Conservation (phyloP, 2,329 filamentous ascomycete species). For the Chaetomium olivaceum region DNA sequence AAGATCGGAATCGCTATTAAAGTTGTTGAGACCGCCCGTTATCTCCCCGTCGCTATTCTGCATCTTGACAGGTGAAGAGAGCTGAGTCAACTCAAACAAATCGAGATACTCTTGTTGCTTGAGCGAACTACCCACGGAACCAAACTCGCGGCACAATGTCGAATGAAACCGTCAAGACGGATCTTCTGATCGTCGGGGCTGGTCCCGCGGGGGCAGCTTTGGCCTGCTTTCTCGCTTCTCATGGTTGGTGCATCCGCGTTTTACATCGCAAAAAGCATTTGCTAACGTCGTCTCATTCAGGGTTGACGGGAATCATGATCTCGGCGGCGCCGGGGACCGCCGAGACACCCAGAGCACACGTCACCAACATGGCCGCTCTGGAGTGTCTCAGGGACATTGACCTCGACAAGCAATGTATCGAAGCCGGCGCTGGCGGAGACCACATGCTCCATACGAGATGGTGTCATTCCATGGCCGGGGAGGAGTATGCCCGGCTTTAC, state of each 20-base stretch:
- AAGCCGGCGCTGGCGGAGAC: conserved; percentile 41
- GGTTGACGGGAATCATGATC: conserved; percentile 55
- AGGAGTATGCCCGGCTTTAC: conserved; percentile 51
- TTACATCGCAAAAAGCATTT: not conserved
- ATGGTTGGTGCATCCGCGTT: conserved; percentile 41
- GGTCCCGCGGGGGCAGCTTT: conserved; percentile 57
- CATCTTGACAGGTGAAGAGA: not conserved
- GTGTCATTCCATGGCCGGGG: conserved; percentile 54
- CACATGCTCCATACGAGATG: conserved; percentile 53
- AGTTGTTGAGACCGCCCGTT: not conserved
- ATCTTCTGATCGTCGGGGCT: conserved; percentile 52
- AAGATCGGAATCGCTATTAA: not conserved
- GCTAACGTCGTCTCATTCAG: conserved; percentile 33
- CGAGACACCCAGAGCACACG: conserved; percentile 59
- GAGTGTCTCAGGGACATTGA: conserved; percentile 57
- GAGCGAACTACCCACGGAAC: not conserved
- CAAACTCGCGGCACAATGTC: not conserved
- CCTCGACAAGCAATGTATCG: conserved; percentile 45
- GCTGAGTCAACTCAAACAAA: not conserved
- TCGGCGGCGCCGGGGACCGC: conserved; percentile 51
- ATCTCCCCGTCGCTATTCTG: not conserved
- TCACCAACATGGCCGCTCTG: conserved; percentile 60
- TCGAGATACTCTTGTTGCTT: not conserved
- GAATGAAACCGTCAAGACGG: conserved; percentile 39
- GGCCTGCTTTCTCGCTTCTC: conserved; percentile 52